A percentile compares a stretch with the other conserved stretches of the same genome.
phyloP scores from a whole-genome alignment of 2,329 filamentous ascomycete genomes.

The Stagonosporopsis vannaccii region DNA sequence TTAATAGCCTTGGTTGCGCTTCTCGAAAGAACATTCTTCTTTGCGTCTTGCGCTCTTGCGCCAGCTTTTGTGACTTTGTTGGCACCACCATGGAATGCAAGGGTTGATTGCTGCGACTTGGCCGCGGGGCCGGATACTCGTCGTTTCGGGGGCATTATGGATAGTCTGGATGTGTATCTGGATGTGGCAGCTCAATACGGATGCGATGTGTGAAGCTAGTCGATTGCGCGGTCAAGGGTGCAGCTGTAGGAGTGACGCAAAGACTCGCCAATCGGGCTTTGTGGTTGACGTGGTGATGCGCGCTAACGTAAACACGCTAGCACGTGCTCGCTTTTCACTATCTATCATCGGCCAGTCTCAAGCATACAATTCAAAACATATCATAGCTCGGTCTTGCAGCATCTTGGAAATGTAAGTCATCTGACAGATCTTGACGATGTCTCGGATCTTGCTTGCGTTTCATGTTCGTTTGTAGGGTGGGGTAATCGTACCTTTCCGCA shows the following conservation, averaged over 20 bases:
- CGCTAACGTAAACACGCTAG: slow-evolving; percentile 11
- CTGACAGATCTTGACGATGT: too few relatives aligned
- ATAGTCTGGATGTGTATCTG: neutral
- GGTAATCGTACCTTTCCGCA: too few relatives aligned
- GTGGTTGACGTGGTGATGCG: slow-evolving; percentile 18
- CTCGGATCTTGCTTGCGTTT: neutral
- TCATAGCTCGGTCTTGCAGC: neutral
- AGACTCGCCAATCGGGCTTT: slow-evolving; percentile 10
- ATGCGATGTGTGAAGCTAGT: slow-evolving; percentile 3
- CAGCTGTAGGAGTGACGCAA: slow-evolving; percentile 31
- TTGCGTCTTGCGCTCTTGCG: slow-evolving; percentile 45
- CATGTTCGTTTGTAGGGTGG: neutral
- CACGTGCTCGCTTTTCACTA: slow-evolving; percentile 11
- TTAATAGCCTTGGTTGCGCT: slow-evolving; percentile 39
- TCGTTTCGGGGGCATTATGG: slow-evolving; percentile 56
- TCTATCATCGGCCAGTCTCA: neutral
- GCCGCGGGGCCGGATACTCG: slow-evolving; percentile 51
- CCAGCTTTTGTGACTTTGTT: slow-evolving; percentile 66
- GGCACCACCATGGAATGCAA: slow-evolving; percentile 66
- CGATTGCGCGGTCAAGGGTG: slow-evolving; percentile 18
- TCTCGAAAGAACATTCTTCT: slow-evolving; percentile 51
- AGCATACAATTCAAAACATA: neutral
- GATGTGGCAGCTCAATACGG: neutral
- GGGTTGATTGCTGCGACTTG: slow-evolving; percentile 65
- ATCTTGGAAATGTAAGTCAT: too few relatives aligned